Evolutionary conservation across 2,329 filamentous ascomycete species (phyloP).

Genomic region (Achaetomium macrosporum): DNA sequence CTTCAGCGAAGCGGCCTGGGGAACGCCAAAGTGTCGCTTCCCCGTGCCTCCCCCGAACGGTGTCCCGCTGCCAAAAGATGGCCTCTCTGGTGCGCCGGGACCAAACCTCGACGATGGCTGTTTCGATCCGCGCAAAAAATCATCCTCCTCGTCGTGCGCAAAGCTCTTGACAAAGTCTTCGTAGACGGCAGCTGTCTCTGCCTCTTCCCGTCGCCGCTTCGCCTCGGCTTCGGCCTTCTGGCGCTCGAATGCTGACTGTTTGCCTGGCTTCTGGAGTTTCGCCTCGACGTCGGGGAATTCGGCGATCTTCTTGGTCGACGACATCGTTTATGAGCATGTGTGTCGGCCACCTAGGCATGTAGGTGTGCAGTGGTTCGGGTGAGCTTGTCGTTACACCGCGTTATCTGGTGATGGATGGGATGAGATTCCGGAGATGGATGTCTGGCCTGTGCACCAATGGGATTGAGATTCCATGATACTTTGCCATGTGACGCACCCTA

Average conservation of each 20-base stretch:
- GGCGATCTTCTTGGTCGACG: slow-evolving; percentile 42
- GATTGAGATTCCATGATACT: too few species aligned
- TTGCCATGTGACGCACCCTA: background rate
- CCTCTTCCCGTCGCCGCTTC: slow-evolving; percentile 76
- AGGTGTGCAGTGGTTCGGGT: background rate
- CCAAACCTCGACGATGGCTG: slow-evolving; percentile 14
- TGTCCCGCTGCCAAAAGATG: slow-evolving; percentile 25
- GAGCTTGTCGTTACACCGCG: background rate
- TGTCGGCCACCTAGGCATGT: slow-evolving; percentile 14
- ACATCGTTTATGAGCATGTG: slow-evolving; percentile 34
- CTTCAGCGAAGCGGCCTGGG: slow-evolving; percentile 45
- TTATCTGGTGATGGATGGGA: background rate
- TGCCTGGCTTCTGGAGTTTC: slow-evolving; percentile 73
- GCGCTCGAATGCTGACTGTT: slow-evolving; percentile 82
- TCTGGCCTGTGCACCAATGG: background rate
- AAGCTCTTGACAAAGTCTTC: slow-evolving; percentile 83
- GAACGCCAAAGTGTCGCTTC: slow-evolving; percentile 62
- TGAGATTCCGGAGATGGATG: background rate
- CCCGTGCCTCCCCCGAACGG: slow-evolving; percentile 32
- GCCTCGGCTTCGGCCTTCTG: slow-evolving; percentile 86
- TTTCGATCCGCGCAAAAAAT: slow-evolving; percentile 23
- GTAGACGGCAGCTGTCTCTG: slow-evolving; percentile 80
- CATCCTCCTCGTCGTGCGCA: slow-evolving; percentile 53
- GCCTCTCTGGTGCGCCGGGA: slow-evolving; percentile 26
- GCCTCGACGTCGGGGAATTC: slow-evolving; percentile 67